A percentile compares a stretch with the other conserved stretches of the same genome.
phyloP scores from a whole-genome alignment of 2,329 filamentous ascomycete genomes.

The Sclerotinia trifoliorum region DNA sequence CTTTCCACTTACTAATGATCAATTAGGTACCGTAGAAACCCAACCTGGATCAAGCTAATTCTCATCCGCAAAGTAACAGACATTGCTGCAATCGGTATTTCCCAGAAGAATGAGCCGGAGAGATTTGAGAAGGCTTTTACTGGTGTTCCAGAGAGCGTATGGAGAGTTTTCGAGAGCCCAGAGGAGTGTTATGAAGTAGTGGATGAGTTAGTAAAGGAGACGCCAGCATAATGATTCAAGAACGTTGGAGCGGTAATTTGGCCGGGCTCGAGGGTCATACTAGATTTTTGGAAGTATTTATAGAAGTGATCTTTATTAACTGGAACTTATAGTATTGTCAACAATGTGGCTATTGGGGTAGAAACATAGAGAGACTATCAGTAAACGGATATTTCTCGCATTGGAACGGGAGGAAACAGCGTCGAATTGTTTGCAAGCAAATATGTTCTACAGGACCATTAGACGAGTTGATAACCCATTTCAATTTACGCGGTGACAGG shows the following conservation, averaged over 20 bases:
- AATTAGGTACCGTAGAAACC: conserved; percentile 59
- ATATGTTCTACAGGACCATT: background rate
- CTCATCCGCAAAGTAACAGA: conserved; percentile 82
- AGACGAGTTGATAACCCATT: background rate
- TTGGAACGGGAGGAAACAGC: background rate
- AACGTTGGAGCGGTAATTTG: background rate
- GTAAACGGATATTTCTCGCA: background rate
- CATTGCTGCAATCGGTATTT: conserved; percentile 65
- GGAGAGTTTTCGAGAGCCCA: conserved; percentile 81
- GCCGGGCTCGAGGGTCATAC: background rate
- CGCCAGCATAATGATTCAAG: background rate
- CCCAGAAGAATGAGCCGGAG: conserved; percentile 68
- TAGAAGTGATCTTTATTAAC: background rate
- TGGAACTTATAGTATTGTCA: too few species aligned
- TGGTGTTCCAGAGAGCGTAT: conserved; percentile 65
- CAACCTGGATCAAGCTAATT: conserved; percentile 78
- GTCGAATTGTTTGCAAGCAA: background rate
- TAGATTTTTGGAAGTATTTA: background rate
- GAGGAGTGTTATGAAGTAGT: conserved; percentile 56
- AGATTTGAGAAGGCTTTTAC: conserved; percentile 84
- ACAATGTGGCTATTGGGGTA: background rate
- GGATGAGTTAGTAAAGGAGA: conserved; percentile 33
- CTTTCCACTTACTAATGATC: conserved; percentile 16
- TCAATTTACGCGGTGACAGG: background rate
- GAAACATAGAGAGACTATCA: too few species aligned